A percentile compares a stretch with the other conserved stretches of the same genome.
These are phyloP conservation scores for Aureobasidium sp. DNA, from an alignment of 2,329 filamentous ascomycete genomes.

Conservation along the genomic window DNA sequence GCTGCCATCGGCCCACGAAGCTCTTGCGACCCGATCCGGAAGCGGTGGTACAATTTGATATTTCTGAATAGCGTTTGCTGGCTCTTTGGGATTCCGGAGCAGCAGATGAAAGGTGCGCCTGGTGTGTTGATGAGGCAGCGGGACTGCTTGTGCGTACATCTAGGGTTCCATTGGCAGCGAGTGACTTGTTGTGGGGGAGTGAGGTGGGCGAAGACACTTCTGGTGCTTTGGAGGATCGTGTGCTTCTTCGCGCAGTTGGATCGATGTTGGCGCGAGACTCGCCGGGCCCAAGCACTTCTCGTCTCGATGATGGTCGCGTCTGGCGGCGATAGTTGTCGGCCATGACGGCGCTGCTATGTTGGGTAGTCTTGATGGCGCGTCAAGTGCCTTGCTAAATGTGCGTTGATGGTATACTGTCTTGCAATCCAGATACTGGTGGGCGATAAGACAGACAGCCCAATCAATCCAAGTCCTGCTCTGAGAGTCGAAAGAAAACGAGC, in stretches of 20 bases:
- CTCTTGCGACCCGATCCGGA: conserved; percentile 53
- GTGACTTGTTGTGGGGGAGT: conserved; percentile 38
- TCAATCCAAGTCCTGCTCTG: background rate
- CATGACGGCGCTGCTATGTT: background rate
- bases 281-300: conserved; percentile 19
- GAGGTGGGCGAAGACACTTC: conserved; percentile 18
- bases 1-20: conserved; percentile 86
- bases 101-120: conserved; percentile 43
- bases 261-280: conserved; percentile 20
- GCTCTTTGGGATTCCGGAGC: conserved; percentile 39
- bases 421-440: background rate
- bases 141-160: conserved; percentile 32
- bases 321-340: conserved; percentile 2
- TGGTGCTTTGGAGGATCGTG: conserved; percentile 18
- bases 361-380: background rate
- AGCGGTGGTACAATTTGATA: conserved; percentile 49
- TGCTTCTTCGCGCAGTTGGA: conserved; percentile 5
- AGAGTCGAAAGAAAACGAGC: conserved; percentile 4
- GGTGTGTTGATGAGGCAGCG: conserved; percentile 2
- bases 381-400: background rate
- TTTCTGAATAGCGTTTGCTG: conserved; percentile 46
- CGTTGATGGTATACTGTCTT: background rate
- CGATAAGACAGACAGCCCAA: background rate
- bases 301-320: conserved; percentile 10
- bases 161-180: conserved; percentile 38